Base-by-base conservation (phyloP, 2,329 filamentous ascomycete species). In the Ustulina deusta region DNA sequence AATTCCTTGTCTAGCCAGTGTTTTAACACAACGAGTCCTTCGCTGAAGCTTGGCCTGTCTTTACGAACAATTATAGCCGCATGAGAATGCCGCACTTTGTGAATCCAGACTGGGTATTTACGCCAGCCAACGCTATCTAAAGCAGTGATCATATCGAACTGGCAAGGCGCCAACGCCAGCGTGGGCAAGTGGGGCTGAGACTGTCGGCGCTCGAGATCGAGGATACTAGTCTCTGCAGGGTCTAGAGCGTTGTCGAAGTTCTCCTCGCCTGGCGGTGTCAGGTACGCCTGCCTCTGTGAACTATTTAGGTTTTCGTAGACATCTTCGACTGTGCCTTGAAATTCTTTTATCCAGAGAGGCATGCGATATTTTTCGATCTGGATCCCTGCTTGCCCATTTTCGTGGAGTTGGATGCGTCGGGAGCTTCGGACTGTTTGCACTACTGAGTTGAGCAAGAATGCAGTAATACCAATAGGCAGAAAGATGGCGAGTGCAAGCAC, bases 21-120 rank as follows among this genome's bases (percentile, higher is more conserved):
- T 74, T 84, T 86, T 63, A 96, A 82, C 38, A 97, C 93, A 13
- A 92, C 78, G 75, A 86, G 88, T 0, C 95, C 95, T 79, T 98
- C 94, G 1, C 86, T 83, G 74, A 94, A 97, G 0, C 79, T 81
- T 59, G 85, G 82, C 76, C 88, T 90, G 44, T 91, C 87, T 65
- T 84, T 87, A 42, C 95, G 87, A 40, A 97, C 90, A 70, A 98
- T 93, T 55, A 98, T 97, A 2, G 94, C 94, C 0, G 94, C 95
- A 79, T 98, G 95, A 67, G 88, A 93, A 77, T 97, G 93, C n/a
- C 85, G 82, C 62, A 89, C 86, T 6, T 94, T 91, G 71, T 91
- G 91, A 44, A 96, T 94, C 80, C 91, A 90, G 3, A 94, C 88
- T 0, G 86, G 87, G 71, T 88, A 90, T 77, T 90, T 91, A 55